Conservation (phyloP, 495 filamentous ascomycete species). For the Beverwykella pulmonaria region DNA sequence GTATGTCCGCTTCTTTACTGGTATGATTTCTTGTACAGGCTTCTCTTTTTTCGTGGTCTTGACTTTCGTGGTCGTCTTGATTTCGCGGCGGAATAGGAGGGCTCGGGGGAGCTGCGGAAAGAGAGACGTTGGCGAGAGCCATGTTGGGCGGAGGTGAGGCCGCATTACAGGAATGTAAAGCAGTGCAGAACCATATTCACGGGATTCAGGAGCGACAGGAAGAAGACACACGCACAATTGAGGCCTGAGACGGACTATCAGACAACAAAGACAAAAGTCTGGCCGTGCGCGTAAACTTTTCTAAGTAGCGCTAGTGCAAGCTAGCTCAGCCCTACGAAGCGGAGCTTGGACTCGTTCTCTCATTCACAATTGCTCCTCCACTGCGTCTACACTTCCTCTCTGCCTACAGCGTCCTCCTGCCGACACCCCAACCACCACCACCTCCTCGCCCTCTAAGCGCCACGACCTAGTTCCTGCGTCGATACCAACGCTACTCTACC, state of each 20-base stretch:
- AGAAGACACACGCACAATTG: background rate
- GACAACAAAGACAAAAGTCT: background rate
- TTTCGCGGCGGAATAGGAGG: slow-evolving; percentile 13
- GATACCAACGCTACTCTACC: background rate
- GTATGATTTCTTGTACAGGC: background rate
- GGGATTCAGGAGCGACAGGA: slow-evolving; percentile 13
- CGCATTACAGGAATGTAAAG: slow-evolving; percentile 15
- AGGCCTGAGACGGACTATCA: background rate
- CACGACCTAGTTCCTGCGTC: slow-evolving; percentile 10
- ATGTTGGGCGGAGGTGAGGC: slow-evolving; percentile 5
- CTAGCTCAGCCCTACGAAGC: slow-evolving; percentile 26
- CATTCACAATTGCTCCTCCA: background rate
- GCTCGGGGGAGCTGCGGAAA: background rate
- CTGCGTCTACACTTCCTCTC: too few species aligned
- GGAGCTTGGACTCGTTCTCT: background rate
- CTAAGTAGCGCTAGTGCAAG: background rate
- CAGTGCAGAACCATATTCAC: slow-evolving; percentile 20
- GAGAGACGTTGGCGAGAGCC: background rate
- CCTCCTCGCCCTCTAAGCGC: background rate
- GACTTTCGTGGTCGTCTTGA: slow-evolving; percentile 1
- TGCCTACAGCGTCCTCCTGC: background rate
- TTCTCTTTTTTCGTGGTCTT: background rate
- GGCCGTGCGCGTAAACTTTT: slow-evolving; percentile 12
- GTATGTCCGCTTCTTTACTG: background rate
- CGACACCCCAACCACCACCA: background rate